Evolutionary conservation across 257 asterid species (phyloP).

Genomic region (Solanum habrochaites): DNA sequence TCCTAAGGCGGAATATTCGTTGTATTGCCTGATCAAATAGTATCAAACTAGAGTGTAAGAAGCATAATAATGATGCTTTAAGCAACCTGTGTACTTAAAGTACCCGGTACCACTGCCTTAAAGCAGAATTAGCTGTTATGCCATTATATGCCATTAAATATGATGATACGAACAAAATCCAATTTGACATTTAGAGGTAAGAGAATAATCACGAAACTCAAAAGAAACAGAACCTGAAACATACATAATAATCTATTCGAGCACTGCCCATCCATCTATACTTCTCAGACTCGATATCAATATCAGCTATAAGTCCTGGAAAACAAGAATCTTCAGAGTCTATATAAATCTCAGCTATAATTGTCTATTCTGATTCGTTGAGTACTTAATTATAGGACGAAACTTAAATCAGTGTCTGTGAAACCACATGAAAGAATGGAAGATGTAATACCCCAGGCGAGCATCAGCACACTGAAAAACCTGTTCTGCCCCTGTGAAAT

Average conservation of each 20-base stretch:
- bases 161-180: neutral
- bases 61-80: neutral
- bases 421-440: neutral
- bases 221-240: neutral
- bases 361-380: neutral
- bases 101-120: neutral
- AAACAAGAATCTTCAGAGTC: neutral
- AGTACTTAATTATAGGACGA: neutral
- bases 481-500: constrained; percentile 50
- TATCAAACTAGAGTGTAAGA: neutral
- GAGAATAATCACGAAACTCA: neutral
- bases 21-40: constrained; percentile 53
- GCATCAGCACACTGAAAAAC: constrained; percentile 75
- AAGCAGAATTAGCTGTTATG: neutral
- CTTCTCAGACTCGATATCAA: constrained; percentile 93
- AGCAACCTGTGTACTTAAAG: neutral
- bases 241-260: constrained; percentile 43
- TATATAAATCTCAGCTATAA: constrained; percentile 72
- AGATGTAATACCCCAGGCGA: constrained; percentile 78
- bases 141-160: neutral
- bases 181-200: neutral
- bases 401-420: neutral
- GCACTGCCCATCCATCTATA: constrained; percentile 99
- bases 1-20: constrained; percentile 65
- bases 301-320: constrained; percentile 92